Conservation (phyloP, 768 basidiomycete genomes). For the Boletus rubroflammeus region DNA sequence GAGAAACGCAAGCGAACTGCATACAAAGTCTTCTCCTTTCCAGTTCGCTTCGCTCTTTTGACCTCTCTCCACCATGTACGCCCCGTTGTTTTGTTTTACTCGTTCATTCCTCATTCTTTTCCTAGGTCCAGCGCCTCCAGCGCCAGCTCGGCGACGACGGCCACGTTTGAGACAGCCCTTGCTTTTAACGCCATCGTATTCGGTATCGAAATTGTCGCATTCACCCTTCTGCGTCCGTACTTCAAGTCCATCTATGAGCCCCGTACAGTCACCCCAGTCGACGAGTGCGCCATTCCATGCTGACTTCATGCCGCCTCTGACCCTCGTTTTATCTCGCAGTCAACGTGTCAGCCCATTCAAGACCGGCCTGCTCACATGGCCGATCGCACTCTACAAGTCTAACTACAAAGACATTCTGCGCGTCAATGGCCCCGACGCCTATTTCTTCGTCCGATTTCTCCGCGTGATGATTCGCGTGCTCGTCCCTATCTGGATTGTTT, state of each 20-base stretch:
- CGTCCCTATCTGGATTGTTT: slow-evolving; percentile 87
- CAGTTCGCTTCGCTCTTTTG: slow-evolving; percentile 13
- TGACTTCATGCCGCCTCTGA: not conserved
- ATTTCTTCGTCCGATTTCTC: slow-evolving; percentile 88
- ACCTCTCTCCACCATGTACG: slow-evolving; percentile 22
- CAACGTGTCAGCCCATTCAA: slow-evolving; percentile 58
- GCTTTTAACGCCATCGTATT: slow-evolving; percentile 78
- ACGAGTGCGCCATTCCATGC: slow-evolving; percentile 33
- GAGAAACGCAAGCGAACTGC: slow-evolving; percentile 4
- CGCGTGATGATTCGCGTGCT: slow-evolving; percentile 80
- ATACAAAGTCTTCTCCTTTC: slow-evolving; percentile 7
- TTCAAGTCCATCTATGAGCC: slow-evolving; percentile 92
- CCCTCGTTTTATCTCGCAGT: slow-evolving; percentile 29
- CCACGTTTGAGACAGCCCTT: slow-evolving; percentile 81
- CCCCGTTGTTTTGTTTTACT: not conserved
- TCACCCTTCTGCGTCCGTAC: slow-evolving; percentile 78
- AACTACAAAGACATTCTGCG: slow-evolving; percentile 60
- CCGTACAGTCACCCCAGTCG: slow-evolving; percentile 60
- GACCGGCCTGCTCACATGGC: slow-evolving; percentile 57
- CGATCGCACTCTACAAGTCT: slow-evolving; percentile 54
- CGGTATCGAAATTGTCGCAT: slow-evolving; percentile 63
- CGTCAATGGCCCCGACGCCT: slow-evolving; percentile 85
- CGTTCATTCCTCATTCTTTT: not conserved
- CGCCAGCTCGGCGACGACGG: slow-evolving; percentile 62
- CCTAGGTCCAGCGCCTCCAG: slow-evolving; percentile 38